Evolutionary conservation across 179 eudicot genomes (phyloP), one percentile per base, ranked within the genome.

Genomic region (Actinidia arguta): DNA sequence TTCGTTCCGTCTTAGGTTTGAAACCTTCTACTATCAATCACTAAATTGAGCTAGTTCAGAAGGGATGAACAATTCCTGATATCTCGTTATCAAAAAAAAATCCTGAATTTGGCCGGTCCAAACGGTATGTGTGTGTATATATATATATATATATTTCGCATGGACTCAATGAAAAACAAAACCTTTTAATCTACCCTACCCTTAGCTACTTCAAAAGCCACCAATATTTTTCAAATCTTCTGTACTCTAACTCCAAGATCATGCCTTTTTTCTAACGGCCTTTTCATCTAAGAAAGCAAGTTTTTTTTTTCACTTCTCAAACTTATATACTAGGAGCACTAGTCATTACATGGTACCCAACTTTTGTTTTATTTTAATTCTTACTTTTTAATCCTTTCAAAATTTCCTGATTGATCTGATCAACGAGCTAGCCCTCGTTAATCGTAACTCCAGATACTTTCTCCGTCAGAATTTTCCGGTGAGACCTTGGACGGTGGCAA

Each of bases 361-460:
- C 4, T 54, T 18, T n/a, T 59, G 64, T 59, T 59, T 0, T 59
- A n/a, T n/a, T n/a, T n/a, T n/a, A n/a, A n/a, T n/a, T n/a, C n/a
- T n/a, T n/a, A n/a, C 5, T 1, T 59, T 11, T 59, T 59, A 59
- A 18, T 59, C 10, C n/a, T n/a, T 59, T 55, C 9, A 7, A 18
- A 2, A 1, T 59, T 18, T 59, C 27, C 27, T 3, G 42, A 14
- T 27, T 24, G 39, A 27, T 24, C 42, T 3, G 58, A 63, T 27
- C 27, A 16, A 17, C 24, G 2, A 14, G 5, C 27, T 27, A 24
- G n/a, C 3, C 39, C 69, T 10, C 27, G 6, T 63, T 63, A 89
- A 79, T 58, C 69, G 50, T 91, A 89, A 73, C 84, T 87, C 93
- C 93, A 90, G 0, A 90, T 78, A 18, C 81, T 79, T 31, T 87